phyloP scores from a whole-genome alignment of 371 early-diverging fungal genomes.

The Mucor mucedo region DNA sequence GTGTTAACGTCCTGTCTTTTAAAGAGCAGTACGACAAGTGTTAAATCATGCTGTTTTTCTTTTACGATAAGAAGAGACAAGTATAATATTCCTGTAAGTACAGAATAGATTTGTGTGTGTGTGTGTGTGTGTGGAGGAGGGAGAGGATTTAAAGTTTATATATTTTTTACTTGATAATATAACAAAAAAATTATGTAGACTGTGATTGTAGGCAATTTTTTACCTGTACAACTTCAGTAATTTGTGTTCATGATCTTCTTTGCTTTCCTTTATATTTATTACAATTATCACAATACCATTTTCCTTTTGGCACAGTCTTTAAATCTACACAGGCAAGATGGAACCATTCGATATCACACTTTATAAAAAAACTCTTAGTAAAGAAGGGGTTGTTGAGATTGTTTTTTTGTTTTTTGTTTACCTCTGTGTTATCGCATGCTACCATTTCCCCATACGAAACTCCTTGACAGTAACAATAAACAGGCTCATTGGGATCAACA shows the following conservation, averaged over 20 bases:
- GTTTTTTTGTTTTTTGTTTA: conserved; percentile 39
- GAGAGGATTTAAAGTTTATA: not conserved
- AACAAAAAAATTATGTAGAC: conserved; percentile 37
- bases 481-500: conserved; percentile 95
- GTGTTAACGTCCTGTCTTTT: conserved; percentile 87
- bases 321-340: conserved; percentile 93
- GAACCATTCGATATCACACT: conserved; percentile 96
- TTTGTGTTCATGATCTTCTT: conserved; percentile 16
- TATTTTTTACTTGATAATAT: not conserved
- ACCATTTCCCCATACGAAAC: conserved; percentile 98
- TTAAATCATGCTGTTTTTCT: conserved; percentile 85
- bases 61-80: conserved; percentile 92
- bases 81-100: conserved; percentile 76
- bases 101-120: too few relatives aligned
- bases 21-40: conserved; percentile 57
- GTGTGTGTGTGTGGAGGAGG: too few relatives aligned
- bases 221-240: conserved; percentile 63
- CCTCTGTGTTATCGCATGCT: conserved; percentile 93
- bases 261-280: conserved; percentile 27
- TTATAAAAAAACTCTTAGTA: not conserved
- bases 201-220: conserved; percentile 86
- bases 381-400: not conserved
- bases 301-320: conserved; percentile 82
- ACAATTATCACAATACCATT: conserved; percentile 92
- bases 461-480: conserved; percentile 94